Conservation (phyloP, 2,329 filamentous ascomycete genomes). For the Epichloe gansuensis region DNA sequence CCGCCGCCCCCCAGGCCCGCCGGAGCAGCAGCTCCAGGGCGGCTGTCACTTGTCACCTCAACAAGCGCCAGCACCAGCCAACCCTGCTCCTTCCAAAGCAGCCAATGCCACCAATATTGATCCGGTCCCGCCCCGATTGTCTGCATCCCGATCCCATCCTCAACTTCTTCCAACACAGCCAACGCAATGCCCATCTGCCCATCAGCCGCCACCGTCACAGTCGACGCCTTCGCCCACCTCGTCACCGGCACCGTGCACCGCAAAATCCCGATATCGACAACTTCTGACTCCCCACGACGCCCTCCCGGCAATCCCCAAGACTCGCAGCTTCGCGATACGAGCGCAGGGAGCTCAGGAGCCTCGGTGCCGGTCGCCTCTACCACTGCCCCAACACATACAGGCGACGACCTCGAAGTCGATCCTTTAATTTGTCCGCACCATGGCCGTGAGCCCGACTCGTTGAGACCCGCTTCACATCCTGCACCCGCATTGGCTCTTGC, state of each 20-base stretch:
- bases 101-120: not conserved
- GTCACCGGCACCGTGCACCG: not conserved
- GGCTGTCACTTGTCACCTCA: not conserved
- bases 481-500: constrained; percentile 15
- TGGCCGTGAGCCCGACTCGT: constrained; percentile 15
- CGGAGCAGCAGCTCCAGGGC: not conserved
- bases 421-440: constrained; percentile 3
- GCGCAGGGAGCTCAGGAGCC: not conserved
- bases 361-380: constrained; percentile 4
- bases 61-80: not conserved
- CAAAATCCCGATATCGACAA: not conserved
- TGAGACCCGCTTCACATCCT: constrained; percentile 15
- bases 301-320: not conserved
- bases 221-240: not conserved
- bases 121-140: constrained; percentile 1
- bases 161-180: constrained; percentile 6
- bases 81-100: not conserved
- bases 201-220: not conserved
- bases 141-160: constrained; percentile 7
- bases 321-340: not conserved
- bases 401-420: constrained; percentile 10
- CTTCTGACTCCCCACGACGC: not conserved
- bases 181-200: not conserved
- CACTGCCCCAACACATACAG: constrained; percentile 8
- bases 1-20: not conserved